phyloP scores from a whole-genome alignment of 345 rosid genomes.

The Murraya paniculata region DNA sequence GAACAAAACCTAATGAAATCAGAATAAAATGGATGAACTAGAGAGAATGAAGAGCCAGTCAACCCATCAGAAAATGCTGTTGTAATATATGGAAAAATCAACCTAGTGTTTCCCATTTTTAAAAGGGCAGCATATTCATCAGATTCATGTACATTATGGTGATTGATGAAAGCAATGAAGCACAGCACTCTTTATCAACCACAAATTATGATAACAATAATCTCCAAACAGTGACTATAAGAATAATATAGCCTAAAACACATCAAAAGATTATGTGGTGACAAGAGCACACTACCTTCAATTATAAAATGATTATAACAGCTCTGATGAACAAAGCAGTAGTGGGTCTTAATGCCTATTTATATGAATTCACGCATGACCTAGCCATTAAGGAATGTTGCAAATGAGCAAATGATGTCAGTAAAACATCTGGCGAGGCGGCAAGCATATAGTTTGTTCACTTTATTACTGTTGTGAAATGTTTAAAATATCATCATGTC shows the following conservation, averaged over 20 bases:
- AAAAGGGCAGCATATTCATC: conserved; percentile 21
- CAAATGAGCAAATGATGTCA: conserved; percentile 8
- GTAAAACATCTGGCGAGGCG: conserved; percentile 30
- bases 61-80: conserved; percentile 26
- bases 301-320: conserved; percentile 13
- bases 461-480: conserved; percentile 10
- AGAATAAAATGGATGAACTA: not conserved
- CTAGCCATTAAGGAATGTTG: conserved; percentile 6
- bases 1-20: not conserved
- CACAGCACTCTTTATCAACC: conserved; percentile 18
- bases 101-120: not conserved
- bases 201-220: conserved; percentile 17
- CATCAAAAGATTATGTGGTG: not conserved
- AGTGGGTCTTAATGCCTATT: conserved; percentile 13
- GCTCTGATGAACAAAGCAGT: conserved; percentile 18
- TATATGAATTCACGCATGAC: conserved; percentile 23
- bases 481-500: conserved; percentile 9
- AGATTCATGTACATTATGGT: conserved; percentile 6
- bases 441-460: conserved; percentile 33
- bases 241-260: conserved; percentile 1
- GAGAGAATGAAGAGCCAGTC: conserved; percentile 21
- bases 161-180: conserved; percentile 31
- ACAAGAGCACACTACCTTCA: conserved; percentile 16
- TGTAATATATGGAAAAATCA: conserved; percentile 16
- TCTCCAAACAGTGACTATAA: not conserved